Evolutionary conservation across 2,329 filamentous ascomycete species (phyloP), one percentile per base, ranked within the genome.

Genomic region (Cryphonectria nitschkei): DNA sequence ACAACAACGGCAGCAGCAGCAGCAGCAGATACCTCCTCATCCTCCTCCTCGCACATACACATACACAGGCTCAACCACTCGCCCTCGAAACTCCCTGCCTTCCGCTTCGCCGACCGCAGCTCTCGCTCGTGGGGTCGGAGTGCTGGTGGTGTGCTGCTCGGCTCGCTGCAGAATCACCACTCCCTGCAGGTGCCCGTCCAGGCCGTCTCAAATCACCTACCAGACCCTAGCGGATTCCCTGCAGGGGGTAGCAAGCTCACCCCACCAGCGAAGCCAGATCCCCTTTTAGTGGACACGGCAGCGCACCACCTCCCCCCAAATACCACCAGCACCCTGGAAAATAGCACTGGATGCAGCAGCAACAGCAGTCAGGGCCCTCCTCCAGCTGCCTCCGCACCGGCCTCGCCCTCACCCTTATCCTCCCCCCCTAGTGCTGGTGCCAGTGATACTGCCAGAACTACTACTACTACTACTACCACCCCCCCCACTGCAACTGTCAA

Each of bases 61-160:
- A 78, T 79, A 61, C 86, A 88, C 78, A 85, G 86, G 68, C 84
- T 85, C 74, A 85, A 77, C 76, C 83, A 88, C 78, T 87, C 83
- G 76, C 84, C 85, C 54, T 88, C 86, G 73, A 88, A 88, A 75
- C 79, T 88, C 74, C 86, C 87, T 39, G 82, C 86, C 32, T 87
- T 85, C 77, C 86, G 86, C 71, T 86, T 86, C 76, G 84, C 82
- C 74, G 86, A 88, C 78, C 71, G 71, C 63, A 34, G 22, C 43
- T 60, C 56, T 26, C 22, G n/a, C 52, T 29, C 43, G 19, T 46
- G 43, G 46, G 46, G 43, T 22, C 5, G 43, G 16, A 19, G 43
- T 50, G 50, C 2, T 56, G 52, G 16, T 58, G 58, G 16, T 34
- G 58, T 39, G 32, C 58, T 39, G 32, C 58, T 39, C 34, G 34